phyloP scores from a whole-genome alignment of 163 green algal genomes.

The Scenedesmus sp. region DNA sequence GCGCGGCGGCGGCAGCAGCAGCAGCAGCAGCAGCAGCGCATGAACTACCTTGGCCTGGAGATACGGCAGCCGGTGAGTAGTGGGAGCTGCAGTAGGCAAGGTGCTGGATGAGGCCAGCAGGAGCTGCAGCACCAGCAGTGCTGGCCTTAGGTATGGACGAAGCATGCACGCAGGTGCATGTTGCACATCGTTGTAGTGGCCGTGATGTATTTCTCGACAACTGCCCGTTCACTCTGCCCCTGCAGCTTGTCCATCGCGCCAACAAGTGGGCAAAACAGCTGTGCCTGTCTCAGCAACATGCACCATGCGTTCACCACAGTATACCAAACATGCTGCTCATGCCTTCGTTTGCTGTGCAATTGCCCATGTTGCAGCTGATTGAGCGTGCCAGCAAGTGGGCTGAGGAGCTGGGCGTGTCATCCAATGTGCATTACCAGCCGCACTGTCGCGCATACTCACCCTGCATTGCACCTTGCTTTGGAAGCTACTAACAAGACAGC shows the following conservation, averaged over 20 bases:
- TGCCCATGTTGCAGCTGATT: conserved; percentile 72
- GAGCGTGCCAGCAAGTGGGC: conserved; percentile 86
- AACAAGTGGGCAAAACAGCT: conserved; percentile 80
- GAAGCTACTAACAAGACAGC: too few species aligned
- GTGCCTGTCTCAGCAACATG: conserved; percentile 55
- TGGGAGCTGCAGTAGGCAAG: too few species aligned
- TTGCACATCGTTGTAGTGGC: too few species aligned
- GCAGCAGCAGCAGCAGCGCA: background rate
- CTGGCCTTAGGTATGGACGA: too few species aligned
- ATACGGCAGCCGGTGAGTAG: conserved; percentile 77
- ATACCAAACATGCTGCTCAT: background rate
- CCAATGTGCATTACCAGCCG: background rate
- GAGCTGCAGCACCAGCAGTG: background rate
- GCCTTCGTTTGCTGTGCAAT: background rate
- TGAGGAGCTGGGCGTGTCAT: conserved; percentile 48
- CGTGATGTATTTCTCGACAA: background rate
- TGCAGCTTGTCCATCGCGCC: conserved; percentile 84
- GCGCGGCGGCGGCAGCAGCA: conserved; percentile 42
- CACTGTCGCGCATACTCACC: too few species aligned
- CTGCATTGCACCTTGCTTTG: background rate
- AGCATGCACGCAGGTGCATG: too few species aligned
- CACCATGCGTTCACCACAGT: conserved; percentile 74
- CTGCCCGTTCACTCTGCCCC: background rate
- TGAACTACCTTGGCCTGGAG: conserved; percentile 90
- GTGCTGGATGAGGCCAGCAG: too few species aligned